A percentile compares a stretch with the other conserved stretches of the same genome.
Conservation (phyloP, 116 monocot genomes). For the Trichopus zeylanicus region DNA sequence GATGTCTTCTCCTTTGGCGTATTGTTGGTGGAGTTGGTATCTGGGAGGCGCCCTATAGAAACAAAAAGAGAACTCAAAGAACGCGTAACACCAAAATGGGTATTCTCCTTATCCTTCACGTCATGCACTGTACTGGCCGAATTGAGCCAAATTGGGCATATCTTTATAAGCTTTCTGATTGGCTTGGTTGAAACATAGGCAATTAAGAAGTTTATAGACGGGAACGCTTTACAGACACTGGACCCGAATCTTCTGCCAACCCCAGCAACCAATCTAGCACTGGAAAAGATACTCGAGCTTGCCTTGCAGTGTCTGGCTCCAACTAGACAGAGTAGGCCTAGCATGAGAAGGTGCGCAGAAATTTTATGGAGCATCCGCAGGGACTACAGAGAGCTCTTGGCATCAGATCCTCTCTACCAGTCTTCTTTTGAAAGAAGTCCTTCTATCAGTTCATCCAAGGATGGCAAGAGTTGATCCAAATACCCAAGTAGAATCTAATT, state of each 20-base stretch:
- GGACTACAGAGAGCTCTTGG: constrained; percentile 42
- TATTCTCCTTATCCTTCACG: background rate
- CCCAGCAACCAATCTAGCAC: constrained; percentile 47
- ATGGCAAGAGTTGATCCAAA: no score
- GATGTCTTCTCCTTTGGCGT: constrained; percentile 90
- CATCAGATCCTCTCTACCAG: constrained; percentile 18
- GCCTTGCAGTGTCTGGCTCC: constrained; percentile 56
- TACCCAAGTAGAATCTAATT: no score
- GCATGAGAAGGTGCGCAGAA: constrained; percentile 71
- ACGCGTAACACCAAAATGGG: constrained; percentile 71
- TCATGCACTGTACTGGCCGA: no score
- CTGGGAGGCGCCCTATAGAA: constrained; percentile 67
- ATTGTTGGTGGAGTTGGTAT: constrained; percentile 70
- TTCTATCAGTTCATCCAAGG: no score
- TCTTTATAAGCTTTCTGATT: background rate
- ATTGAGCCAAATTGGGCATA: background rate
- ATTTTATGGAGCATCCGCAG: constrained; percentile 80
- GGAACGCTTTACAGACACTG: constrained; percentile 27
- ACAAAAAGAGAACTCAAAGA: constrained; percentile 40
- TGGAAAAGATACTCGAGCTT: constrained; percentile 68
- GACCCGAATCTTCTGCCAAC: constrained; percentile 41
- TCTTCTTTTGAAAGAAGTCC: no score
- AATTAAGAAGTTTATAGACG: constrained; percentile 59
- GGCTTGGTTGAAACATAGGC: constrained; percentile 28
- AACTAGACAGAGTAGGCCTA: constrained; percentile 42